Conservation (phyloP, 495 filamentous ascomycete genomes). For the Neurospora sp. region DNA sequence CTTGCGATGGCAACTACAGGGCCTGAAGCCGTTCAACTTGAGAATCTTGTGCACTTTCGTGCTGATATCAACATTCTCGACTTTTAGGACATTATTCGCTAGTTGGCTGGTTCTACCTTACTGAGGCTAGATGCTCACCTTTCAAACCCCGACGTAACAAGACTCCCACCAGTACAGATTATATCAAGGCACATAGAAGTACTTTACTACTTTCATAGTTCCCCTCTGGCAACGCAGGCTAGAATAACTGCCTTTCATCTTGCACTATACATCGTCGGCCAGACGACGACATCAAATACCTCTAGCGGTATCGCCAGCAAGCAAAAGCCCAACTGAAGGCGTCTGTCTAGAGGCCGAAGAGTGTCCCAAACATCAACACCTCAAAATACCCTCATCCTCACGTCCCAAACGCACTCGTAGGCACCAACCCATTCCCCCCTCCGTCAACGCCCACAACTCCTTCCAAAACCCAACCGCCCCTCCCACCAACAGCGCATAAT, state of each 20-base stretch:
- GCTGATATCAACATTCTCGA: neutral
- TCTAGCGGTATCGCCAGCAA: neutral
- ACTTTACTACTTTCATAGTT: neutral
- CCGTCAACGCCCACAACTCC: constrained; percentile 63
- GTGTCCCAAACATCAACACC: neutral
- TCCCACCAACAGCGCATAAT: constrained; percentile 62
- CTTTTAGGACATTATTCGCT: neutral
- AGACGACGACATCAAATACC: neutral
- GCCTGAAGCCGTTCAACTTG: neutral
- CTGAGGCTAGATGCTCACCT: neutral
- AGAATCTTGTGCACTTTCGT: neutral
- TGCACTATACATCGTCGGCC: neutral
- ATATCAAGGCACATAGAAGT: neutral
- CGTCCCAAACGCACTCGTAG: constrained; percentile 18
- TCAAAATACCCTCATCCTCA: neutral
- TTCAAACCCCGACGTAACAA: neutral
- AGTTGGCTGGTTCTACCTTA: neutral
- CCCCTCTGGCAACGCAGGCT: neutral
- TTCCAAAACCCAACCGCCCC: constrained; percentile 63
- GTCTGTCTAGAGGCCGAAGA: neutral
- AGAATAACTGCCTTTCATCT: neutral
- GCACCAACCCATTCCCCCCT: constrained; percentile 41
- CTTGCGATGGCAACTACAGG: neutral
- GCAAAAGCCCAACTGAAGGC: neutral
- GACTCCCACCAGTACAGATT: neutral